Percentiles rank a stretch among this genome's conserved stretches.
phyloP scores from a whole-genome alignment of 2,329 filamentous ascomycete genomes.

The Endoconidiophora polonica region DNA sequence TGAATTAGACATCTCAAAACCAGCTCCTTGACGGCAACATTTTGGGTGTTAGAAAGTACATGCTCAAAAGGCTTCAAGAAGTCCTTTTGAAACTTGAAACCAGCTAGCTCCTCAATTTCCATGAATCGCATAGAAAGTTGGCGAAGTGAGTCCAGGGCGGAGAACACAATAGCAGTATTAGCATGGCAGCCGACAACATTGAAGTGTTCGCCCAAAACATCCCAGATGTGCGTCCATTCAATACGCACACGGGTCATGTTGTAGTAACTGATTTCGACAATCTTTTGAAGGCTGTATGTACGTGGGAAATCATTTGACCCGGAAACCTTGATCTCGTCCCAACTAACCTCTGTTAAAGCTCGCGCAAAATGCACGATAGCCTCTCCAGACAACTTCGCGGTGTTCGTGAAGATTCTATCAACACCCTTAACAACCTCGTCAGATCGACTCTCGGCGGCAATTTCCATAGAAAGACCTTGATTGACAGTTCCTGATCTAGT shows the following conservation, averaged over 20 bases:
- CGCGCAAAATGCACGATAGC: constrained; percentile 92
- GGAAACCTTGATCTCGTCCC: constrained; percentile 97
- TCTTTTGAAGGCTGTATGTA: constrained; percentile 93
- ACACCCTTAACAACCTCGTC: constrained; percentile 86
- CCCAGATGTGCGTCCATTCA: constrained; percentile 97
- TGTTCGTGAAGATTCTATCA: constrained; percentile 93
- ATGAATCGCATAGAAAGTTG: constrained; percentile 98
- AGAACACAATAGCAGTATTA: constrained; percentile 94
- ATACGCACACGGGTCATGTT: constrained; percentile 98
- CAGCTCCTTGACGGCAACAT: constrained; percentile 93
- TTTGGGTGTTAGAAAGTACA: constrained; percentile 82
- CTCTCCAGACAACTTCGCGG: constrained; percentile 79
- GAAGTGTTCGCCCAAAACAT: constrained; percentile 94
- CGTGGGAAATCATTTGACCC: constrained; percentile 89
- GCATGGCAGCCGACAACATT: constrained; percentile 93
- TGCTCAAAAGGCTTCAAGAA: constrained; percentile 98
- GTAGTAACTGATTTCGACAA: constrained; percentile 98
- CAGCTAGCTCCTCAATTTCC: constrained; percentile 92
- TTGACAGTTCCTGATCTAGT: constrained; percentile 21
- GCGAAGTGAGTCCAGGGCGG: constrained; percentile 84
- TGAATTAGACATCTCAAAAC: constrained; percentile 89
- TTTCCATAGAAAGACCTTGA: constrained; percentile 54
- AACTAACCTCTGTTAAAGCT: constrained; percentile 86
- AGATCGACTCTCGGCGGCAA: constrained; percentile 81
- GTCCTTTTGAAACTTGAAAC: constrained; percentile 99